Conservation (phyloP, 441 rosid species). For the Corymbia citriodora region DNA sequence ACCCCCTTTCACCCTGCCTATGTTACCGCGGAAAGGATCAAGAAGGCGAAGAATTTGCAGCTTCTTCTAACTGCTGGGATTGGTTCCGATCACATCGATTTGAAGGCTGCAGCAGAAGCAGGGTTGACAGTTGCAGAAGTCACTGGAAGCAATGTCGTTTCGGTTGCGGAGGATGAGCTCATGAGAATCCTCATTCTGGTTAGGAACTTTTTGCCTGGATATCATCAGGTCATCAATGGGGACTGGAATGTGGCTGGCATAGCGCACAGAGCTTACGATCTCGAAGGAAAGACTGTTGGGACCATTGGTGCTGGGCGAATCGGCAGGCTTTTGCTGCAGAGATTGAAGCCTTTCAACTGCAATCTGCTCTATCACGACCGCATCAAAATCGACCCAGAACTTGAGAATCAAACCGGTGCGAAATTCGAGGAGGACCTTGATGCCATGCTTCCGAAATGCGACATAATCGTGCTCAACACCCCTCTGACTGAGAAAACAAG, state of each 20-base stretch:
- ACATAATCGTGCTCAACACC: constrained; percentile 66
- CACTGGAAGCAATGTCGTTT: constrained; percentile 88
- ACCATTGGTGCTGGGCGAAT: constrained; percentile 91
- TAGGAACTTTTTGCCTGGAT: constrained; percentile 79
- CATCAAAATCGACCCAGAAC: constrained; percentile 57
- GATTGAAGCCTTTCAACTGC: constrained; percentile 89
- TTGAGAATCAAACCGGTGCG: constrained; percentile 70
- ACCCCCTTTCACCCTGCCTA: constrained; percentile 98
- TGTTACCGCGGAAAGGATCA: constrained; percentile 80
- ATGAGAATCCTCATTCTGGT: constrained; percentile 92
- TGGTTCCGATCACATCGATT: constrained; percentile 91
- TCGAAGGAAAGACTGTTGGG: constrained; percentile 91
- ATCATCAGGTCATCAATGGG: constrained; percentile 68
- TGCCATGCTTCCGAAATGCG: constrained; percentile 77
- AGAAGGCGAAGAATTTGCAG: constrained; percentile 81
- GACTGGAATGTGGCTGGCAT: constrained; percentile 91
- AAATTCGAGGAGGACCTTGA: constrained; percentile 74
- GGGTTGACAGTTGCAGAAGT: constrained; percentile 94
- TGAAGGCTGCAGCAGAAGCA: constrained; percentile 83
- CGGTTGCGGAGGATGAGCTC: constrained; percentile 93
- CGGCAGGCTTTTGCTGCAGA: constrained; percentile 79
- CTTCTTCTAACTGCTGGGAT: constrained; percentile 94
- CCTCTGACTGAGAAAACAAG: constrained; percentile 89
- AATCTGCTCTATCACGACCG: constrained; percentile 82
- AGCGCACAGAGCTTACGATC: constrained; percentile 79